Evolutionary conservation across 140 eudicot genomes (phyloP), one percentile per base, ranked within the genome.

Genomic region (Cichorium intybus): DNA sequence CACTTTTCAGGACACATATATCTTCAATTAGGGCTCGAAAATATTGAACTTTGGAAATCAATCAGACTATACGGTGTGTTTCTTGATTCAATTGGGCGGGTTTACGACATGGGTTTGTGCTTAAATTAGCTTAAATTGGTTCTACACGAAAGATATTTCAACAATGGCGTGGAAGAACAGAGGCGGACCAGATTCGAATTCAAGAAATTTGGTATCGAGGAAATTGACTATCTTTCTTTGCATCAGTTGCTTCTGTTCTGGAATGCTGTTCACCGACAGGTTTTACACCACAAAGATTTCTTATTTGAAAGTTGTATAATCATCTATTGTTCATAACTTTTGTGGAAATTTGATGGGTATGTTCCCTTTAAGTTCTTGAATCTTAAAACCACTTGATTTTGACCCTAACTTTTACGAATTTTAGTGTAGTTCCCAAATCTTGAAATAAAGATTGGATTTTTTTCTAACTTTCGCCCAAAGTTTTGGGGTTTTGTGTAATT

Each of bases 191-290:
- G 79, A 66, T n/a, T 73, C 79, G 6, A 66, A 75, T 73, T 75
- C 80, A 26, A 91, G 83, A 69, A 83, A 27, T 72, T 78, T 77
- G 65, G 63, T 85, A 21, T 78, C 97, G 11, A 75, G 79, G 72
- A 91, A 85, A 43, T 66, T 85, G 78, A 78, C 87, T 22, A 2
- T 87, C 56, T 50, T 82, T 12, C 72, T 91, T 2, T 91, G 97
- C 35, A 56, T 82, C 53, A 82, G 85, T 7, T 91, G 88, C 79
- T 91, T 91, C 62, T 88, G 76, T 79, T 95, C 83, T 70, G 97
- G 97, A 60, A 80, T 91, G 96, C 80, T 91, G 76, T 91, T 91
- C 87, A 85, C 96, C 46, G 84, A 81, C 94, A 91, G 95, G 97
- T 90, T 70, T 29, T 24, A 43, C 27, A 37, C 31, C 24, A 39